These are phyloP conservation scores for Nigrospora oryzae DNA, from an alignment of 2,329 filamentous ascomycete species.

Conservation along the genomic window DNA sequence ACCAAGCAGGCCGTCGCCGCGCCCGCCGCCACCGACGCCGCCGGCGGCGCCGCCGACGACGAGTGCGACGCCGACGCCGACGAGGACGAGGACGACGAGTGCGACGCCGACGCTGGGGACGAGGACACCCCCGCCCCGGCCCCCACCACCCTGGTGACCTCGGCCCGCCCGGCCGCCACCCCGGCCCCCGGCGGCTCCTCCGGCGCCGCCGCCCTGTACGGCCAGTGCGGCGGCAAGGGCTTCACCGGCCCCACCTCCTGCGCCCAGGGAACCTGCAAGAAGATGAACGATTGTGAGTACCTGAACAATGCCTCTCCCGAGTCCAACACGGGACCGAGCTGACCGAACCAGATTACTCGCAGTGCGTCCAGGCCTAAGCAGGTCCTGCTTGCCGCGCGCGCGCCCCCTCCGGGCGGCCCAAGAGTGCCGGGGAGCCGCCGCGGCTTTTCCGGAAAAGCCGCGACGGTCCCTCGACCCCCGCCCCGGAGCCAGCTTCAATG, in stretches of 20 bases:
- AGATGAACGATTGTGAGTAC: too few species aligned
- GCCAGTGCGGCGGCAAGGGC: constrained; percentile 4
- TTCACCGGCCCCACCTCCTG: constrained; percentile 4
- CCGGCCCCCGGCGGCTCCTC: background rate
- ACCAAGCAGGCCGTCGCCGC: background rate
- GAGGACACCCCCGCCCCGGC: constrained; percentile 1
- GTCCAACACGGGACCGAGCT: too few species aligned
- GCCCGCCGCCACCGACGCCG: background rate
- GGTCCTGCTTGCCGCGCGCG: too few species aligned
- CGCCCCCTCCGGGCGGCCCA: background rate
- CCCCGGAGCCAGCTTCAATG: too few species aligned
- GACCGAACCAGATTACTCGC: constrained; percentile 5
- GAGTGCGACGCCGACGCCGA: constrained; percentile 12
- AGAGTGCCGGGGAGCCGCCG: too few species aligned
- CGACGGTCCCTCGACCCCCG: too few species aligned
- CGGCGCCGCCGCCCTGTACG: constrained; percentile 3
- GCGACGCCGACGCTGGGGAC: background rate
- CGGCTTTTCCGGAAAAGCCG: too few species aligned
- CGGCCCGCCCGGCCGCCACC: constrained; percentile 1
- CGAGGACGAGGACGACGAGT: constrained; percentile 8
- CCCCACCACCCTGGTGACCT: constrained; percentile 5
- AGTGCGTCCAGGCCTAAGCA: constrained; percentile 4
- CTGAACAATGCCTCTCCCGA: too few species aligned
- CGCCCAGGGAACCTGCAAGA: constrained; percentile 4
- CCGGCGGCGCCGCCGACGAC: constrained; percentile 1